Evolutionary conservation across 306 rosid species (phyloP), one percentile per base, ranked within the genome.

Genomic region (Arachis stenosperma): DNA sequence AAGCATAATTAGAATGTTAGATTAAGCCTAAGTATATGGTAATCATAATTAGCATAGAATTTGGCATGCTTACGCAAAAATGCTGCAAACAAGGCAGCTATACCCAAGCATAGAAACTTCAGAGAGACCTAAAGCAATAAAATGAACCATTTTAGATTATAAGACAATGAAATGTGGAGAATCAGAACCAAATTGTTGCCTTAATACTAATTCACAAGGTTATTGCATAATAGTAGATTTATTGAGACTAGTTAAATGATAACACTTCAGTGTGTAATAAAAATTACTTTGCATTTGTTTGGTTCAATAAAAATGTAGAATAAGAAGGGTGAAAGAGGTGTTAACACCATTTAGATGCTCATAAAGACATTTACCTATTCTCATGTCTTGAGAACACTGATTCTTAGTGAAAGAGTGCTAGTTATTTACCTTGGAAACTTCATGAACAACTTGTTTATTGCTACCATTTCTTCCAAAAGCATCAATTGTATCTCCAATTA

Each of bases 41-140:
- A 43, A 51, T 10, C 56, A 40, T 39, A 37, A 51, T 73, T 65
- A 80, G 57, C 56, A 47, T 44, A 61, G 59, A 72, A 55, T 62
- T 33, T 13, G 33, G 13, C 67, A 42, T 68, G 71, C 93, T 87
- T 89, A 91, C 97, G 93, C 29, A 86, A 62, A 79, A 81, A 84
- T 15, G 88, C 82, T 8, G 86, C 88, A 2, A 70, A 40, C 58
- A 83, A 87, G 61, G 90, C 69, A 57, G 88, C 91, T 53, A 75
- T 55, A 9, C 90, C 97, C 81, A 85, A 39, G 85, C 78, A 74
- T 37, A 83, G 65, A 61, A 84, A 89, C 73, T 78, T 72, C 40
- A 87, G 67, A 80, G 83, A 78, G 7, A 78, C 88, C 96, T 92
- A 87, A 71, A 64, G 4, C 37, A 50, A 78, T 62, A 30, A 69